Evolutionary conservation across 352 stramenopile genomes (phyloP).

Genomic region (Elongisporangium senticosum): DNA sequence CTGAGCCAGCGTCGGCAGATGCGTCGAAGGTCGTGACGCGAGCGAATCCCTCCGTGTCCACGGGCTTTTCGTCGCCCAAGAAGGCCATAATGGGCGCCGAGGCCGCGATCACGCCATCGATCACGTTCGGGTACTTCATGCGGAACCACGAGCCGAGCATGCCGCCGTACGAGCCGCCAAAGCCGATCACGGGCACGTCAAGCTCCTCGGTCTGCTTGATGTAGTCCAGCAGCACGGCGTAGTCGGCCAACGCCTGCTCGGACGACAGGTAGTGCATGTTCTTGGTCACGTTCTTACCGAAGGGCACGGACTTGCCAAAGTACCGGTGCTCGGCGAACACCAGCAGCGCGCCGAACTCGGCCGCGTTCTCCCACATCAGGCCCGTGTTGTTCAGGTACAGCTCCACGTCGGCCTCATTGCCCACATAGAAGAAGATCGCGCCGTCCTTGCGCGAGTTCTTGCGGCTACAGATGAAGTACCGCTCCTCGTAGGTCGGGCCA

Average conservation of each 20-base stretch:
- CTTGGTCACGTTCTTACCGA: constrained; percentile 46
- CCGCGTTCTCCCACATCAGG: constrained; percentile 95
- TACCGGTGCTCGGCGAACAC: constrained; percentile 97
- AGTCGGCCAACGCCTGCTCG: constrained; percentile 89
- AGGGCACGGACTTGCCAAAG: constrained; percentile 91
- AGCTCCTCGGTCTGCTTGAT: constrained; percentile 43
- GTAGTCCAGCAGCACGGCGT: constrained; percentile 52
- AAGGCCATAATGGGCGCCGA: constrained; percentile 87
- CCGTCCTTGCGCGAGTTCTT: constrained; percentile 54
- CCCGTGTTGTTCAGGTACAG: constrained; percentile 95
- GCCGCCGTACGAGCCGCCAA: constrained; percentile 91
- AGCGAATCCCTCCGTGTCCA: constrained; percentile 66
- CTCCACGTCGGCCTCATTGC: constrained; percentile 94
- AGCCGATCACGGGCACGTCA: constrained; percentile 81
- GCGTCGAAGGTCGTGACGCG: constrained; percentile 58
- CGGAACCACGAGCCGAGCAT: constrained; percentile 92
- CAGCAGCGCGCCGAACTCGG: constrained; percentile 86
- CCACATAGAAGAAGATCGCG: constrained; percentile 92
- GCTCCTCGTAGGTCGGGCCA: constrained; percentile 66
- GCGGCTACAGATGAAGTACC: constrained; percentile 85
- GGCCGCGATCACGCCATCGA: constrained; percentile 89
- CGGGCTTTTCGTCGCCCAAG: constrained; percentile 38
- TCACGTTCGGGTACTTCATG: constrained; percentile 89
- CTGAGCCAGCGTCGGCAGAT: constrained; percentile 55
- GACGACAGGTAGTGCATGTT: constrained; percentile 73